Evolutionary conservation across 345 rosid species (phyloP).

Genomic region (Boechera retrofracta): DNA sequence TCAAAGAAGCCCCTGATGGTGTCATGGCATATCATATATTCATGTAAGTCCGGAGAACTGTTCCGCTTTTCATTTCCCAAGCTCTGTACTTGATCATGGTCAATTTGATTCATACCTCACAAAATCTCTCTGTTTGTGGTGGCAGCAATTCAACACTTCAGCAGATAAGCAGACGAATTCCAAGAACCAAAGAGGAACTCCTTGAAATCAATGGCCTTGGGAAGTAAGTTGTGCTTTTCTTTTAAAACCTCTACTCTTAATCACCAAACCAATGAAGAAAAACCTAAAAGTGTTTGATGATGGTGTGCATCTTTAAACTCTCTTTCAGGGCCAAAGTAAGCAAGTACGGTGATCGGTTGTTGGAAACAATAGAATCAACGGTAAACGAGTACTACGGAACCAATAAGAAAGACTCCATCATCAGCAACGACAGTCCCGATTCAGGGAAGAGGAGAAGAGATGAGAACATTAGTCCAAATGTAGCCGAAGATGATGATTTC

Average conservation of each 20-base stretch:
- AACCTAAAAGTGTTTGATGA: background rate
- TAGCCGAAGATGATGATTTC: conserved; percentile 60
- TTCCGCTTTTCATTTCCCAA: conserved; percentile 18
- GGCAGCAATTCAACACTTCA: conserved; percentile 79
- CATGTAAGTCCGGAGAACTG: conserved; percentile 52
- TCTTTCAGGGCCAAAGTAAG: conserved; percentile 71
- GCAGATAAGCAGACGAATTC: conserved; percentile 75
- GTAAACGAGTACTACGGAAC: conserved; percentile 60
- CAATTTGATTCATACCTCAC: background rate
- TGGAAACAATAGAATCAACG: conserved; percentile 82
- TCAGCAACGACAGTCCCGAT: conserved; percentile 70
- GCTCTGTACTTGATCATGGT: conserved; percentile 23
- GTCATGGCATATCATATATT: conserved; percentile 95
- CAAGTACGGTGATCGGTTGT: conserved; percentile 77
- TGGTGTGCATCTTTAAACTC: conserved; percentile 17
- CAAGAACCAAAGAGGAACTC: conserved; percentile 89
- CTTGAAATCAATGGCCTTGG: conserved; percentile 94
- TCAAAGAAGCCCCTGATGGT: conserved; percentile 85
- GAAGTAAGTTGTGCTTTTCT: conserved; percentile 65
- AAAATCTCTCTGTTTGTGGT: conserved; percentile 25
- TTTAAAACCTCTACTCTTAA: conserved; percentile 6
- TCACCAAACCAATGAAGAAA: conserved; percentile 23
- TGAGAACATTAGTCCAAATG: conserved; percentile 45
- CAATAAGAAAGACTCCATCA: conserved; percentile 53
- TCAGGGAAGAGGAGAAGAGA: conserved; percentile 81